Evolutionary conservation across 768 basidiomycete genomes (phyloP), one percentile per base, ranked within the genome.

Genomic region (Auricularia sp.): DNA sequence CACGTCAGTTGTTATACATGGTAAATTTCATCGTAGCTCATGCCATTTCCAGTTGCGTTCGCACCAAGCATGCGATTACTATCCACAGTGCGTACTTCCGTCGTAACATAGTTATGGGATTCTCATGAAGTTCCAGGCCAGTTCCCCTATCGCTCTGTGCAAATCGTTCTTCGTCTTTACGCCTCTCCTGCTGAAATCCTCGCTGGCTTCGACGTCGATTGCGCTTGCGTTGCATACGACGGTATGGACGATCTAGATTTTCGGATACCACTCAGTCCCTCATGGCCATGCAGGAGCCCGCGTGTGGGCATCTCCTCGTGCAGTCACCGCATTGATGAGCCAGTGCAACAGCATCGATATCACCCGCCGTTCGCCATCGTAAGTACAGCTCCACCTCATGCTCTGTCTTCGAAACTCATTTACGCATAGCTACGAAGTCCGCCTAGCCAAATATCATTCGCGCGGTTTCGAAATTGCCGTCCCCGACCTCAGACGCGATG

Each of bases 141-240:
- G 76, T 87, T 85, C 70, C 85, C 85, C 0, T 86, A 86, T 66
- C 83, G 85, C 33, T 79, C 80, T n/a, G 78, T 87, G 36, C 85
- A 87, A 70, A 84, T 87, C 64, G 81, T 86, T 4, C 74, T 87
- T n/a, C 81, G 85, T 21, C 75, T 87, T 1, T 87, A 87, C 68
- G 75, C 72, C 14, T 85, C 84, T 42, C 85, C 85, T 18, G 84
- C 84, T 0, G 86, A 87, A 69, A 78, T 87, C 62, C 77, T 87
- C 1, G 83, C 85, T 4, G 86, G 85, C 8, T 87, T 87, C 66
- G 86, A 87, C 67, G 80, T 87, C 54, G 85, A 87, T 66, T 83
- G 82, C 0, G 83, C 85, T 3, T 86, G 84, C 73, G 84, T 81
- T 62, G 80, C 81, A 1, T 87, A 76, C 62, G 79, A 83, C 66